A percentile compares a stretch with the other conserved stretches of the same genome.
Evolutionary conservation across 345 rosid species (phyloP).

Genomic region (Dipteronia dyeriana): DNA sequence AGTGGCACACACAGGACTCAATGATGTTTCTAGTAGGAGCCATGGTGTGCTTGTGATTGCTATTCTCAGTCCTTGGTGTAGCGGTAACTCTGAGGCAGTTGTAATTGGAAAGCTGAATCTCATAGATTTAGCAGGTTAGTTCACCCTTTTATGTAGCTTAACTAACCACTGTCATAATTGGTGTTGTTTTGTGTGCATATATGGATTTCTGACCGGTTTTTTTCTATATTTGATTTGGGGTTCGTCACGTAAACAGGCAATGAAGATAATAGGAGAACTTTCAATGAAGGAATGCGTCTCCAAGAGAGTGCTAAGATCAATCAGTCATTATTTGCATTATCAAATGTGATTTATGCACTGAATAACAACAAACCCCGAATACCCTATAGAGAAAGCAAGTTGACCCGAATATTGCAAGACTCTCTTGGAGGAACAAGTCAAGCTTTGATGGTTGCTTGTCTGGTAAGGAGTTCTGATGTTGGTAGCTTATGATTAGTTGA

Average conservation of each 20-base stretch:
- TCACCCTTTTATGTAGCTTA: not conserved
- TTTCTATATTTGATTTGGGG: not conserved
- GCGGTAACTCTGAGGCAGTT: slow-evolving; percentile 34
- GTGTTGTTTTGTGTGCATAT: not conserved
- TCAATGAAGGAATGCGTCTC: slow-evolving; percentile 83
- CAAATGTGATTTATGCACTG: slow-evolving; percentile 87
- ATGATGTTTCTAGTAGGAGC: slow-evolving; percentile 92
- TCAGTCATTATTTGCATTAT: slow-evolving; percentile 81
- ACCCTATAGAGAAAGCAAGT: slow-evolving; percentile 91
- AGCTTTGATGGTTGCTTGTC: slow-evolving; percentile 88
- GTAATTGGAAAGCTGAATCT: slow-evolving; percentile 80
- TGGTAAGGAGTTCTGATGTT: slow-evolving; percentile 44
- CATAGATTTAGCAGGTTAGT: slow-evolving; percentile 86
- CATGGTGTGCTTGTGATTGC: slow-evolving; percentile 84
- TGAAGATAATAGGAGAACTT: slow-evolving; percentile 87
- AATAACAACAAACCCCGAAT: slow-evolving; percentile 68
- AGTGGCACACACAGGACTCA: slow-evolving; percentile 79
- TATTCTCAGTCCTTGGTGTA: slow-evolving; percentile 43
- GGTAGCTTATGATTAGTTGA: not conserved
- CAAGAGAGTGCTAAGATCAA: slow-evolving; percentile 91
- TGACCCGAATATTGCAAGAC: slow-evolving; percentile 91
- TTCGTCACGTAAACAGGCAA: slow-evolving; percentile 49
- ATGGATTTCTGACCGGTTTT: not conserved
- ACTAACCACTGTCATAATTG: not conserved
- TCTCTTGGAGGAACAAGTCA: slow-evolving; percentile 90